phyloP scores from a whole-genome alignment of 31 red algal genomes.

The Pterothamnion heteromorphum region DNA sequence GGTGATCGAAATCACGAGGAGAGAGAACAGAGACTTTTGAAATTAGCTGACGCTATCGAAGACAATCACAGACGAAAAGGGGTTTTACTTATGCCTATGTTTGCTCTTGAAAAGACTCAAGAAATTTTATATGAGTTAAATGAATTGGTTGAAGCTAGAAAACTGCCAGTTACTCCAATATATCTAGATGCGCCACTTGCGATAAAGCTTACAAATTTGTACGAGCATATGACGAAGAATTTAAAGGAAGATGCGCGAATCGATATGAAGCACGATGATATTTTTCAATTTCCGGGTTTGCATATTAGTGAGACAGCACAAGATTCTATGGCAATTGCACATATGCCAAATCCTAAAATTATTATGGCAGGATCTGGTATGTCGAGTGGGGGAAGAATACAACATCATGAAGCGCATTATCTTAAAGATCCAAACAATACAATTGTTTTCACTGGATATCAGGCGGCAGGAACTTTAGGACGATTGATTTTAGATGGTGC shows the following conservation, averaged over 20 bases:
- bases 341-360: not conserved
- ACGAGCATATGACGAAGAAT: not conserved
- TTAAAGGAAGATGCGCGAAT: not conserved
- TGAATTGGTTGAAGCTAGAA: not conserved
- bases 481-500: not conserved
- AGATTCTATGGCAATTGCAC: not conserved
- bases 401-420: not conserved
- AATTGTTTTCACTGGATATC: constrained; percentile 2
- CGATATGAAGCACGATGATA: not conserved
- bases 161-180: not conserved
- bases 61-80: not conserved
- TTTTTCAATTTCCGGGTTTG: not conserved
- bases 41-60: not conserved
- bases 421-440: not conserved
- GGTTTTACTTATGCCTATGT: not conserved
- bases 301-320: not conserved
- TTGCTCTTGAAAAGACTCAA: not conserved
- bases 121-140: not conserved
- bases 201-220: not conserved
- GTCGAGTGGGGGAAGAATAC: not conserved
- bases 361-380: constrained; percentile 19
- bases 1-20: not conserved
- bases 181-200: not conserved
- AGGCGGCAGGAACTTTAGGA: not conserved
- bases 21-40: not conserved